Evolutionary conservation across 2,329 filamentous ascomycete species (phyloP).

Genomic region (Capronia coronata): DNA sequence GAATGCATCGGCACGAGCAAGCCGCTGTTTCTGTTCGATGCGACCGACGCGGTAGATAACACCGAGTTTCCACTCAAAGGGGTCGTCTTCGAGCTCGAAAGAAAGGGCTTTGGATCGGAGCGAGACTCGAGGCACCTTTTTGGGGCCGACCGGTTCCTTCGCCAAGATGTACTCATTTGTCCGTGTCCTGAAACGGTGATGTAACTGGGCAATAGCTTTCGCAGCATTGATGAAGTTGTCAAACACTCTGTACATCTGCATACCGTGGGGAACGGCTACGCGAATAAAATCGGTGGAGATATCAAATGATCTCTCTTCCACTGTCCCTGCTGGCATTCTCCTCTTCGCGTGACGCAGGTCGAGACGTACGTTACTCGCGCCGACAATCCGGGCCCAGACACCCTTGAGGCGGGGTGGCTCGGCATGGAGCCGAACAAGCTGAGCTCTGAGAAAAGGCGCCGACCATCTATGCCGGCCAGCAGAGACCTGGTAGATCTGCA

Average conservation of each 20-base stretch:
- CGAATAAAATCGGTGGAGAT: constrained; percentile 78
- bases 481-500: constrained; percentile 79
- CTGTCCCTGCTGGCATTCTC: constrained; percentile 56
- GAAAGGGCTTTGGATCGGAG: constrained; percentile 73
- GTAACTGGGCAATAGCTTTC: constrained; percentile 84
- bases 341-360: constrained; percentile 72
- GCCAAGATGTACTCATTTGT: constrained; percentile 82
- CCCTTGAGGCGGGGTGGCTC: constrained; percentile 74
- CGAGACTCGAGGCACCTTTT: constrained; percentile 77
- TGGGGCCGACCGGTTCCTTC: constrained; percentile 79
- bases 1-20: constrained; percentile 87
- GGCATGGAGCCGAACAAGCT: constrained; percentile 76
- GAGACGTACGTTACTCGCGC: constrained; percentile 70
- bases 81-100: constrained; percentile 90
- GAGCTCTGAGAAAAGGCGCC: constrained; percentile 69
- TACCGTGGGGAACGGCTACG: constrained; percentile 80
- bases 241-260: constrained; percentile 82
- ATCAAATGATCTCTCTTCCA: constrained; percentile 77
- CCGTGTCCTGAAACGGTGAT: constrained; percentile 82
- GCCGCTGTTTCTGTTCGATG: constrained; percentile 79
- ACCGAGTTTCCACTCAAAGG: constrained; percentile 95
- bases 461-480: constrained; percentile 82
- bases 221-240: constrained; percentile 85
- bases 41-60: constrained; percentile 87
- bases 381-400: constrained; percentile 81